Evolutionary conservation across 2,329 filamentous ascomycete genomes (phyloP).

Genomic region (Colletotrichum echinochloae): DNA sequence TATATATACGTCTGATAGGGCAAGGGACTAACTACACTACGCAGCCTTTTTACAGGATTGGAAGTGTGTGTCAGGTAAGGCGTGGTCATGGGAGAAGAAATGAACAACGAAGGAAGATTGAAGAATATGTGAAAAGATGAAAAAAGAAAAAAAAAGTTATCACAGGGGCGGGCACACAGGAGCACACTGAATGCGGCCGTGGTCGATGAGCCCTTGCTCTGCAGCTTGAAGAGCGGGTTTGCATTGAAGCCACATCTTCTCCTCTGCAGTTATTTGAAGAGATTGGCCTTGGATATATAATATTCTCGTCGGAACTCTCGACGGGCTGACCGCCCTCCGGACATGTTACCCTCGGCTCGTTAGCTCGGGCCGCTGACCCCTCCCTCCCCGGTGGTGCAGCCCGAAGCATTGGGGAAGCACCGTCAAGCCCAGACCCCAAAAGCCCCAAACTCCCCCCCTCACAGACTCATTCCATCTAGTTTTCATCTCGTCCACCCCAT

Average conservation of each 20-base stretch:
- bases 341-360: conserved; percentile 15
- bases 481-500: background rate
- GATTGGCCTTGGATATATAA: background rate
- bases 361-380: conserved; percentile 34
- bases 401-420: conserved; percentile 38
- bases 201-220: background rate
- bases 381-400: conserved; percentile 35
- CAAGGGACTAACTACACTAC: too few species aligned
- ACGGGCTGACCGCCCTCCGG: background rate
- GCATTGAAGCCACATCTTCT: background rate
- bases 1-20: too few species aligned
- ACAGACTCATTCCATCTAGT: background rate
- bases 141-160: too few species aligned
- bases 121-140: background rate
- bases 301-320: background rate
- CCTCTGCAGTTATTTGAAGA: background rate
- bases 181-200: too few species aligned
- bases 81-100: too few species aligned
- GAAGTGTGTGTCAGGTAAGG: too few species aligned
- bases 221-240: too few species aligned
- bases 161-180: too few species aligned
- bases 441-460: conserved; percentile 8
- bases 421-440: background rate
- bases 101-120: background rate
- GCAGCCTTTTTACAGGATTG: too few species aligned